phyloP scores from a whole-genome alignment of 169 alveolate species.

The Plasmodium gaboni region DNA sequence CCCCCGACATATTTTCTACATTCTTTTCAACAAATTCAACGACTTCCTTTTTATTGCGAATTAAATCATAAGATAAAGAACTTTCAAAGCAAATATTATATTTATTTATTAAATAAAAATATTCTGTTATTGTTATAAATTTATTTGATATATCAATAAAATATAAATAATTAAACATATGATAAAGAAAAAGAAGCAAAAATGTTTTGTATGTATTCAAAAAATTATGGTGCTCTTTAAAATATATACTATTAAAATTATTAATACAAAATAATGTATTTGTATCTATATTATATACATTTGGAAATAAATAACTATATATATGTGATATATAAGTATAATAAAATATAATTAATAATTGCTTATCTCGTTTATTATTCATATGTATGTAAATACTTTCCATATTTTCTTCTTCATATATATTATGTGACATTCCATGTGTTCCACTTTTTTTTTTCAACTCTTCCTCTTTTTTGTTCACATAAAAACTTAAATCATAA shows the following conservation, averaged over 20 bases:
- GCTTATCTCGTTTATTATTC: not conserved
- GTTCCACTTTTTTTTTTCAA: constrained; percentile 10
- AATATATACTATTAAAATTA: constrained; percentile 21
- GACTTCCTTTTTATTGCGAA: constrained; percentile 19
- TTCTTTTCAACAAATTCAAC: not conserved
- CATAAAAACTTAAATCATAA: constrained; percentile 34
- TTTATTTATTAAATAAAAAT: constrained; percentile 10
- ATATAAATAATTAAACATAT: constrained; percentile 33
- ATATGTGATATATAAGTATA: constrained; percentile 20
- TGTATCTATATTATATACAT: constrained; percentile 30
- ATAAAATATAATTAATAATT: constrained; percentile 3
- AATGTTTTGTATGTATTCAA: constrained; percentile 6
- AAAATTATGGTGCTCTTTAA: not conserved
- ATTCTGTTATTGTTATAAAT: constrained; percentile 15
- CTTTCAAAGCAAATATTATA: not conserved
- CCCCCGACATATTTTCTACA: not conserved
- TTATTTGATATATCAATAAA: constrained; percentile 20
- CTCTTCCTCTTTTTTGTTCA: not conserved
- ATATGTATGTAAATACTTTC: constrained; percentile 3
- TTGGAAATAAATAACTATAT: constrained; percentile 8
- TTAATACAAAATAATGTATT: constrained; percentile 14
- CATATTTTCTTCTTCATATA: constrained; percentile 27
- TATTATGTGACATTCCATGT: not conserved
- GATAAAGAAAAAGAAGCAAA: constrained; percentile 16
- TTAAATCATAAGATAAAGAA: constrained; percentile 25